These are phyloP conservation scores for Tulasnella sp. DNA, from an alignment of 768 basidiomycete species.

Conservation along the genomic window DNA sequence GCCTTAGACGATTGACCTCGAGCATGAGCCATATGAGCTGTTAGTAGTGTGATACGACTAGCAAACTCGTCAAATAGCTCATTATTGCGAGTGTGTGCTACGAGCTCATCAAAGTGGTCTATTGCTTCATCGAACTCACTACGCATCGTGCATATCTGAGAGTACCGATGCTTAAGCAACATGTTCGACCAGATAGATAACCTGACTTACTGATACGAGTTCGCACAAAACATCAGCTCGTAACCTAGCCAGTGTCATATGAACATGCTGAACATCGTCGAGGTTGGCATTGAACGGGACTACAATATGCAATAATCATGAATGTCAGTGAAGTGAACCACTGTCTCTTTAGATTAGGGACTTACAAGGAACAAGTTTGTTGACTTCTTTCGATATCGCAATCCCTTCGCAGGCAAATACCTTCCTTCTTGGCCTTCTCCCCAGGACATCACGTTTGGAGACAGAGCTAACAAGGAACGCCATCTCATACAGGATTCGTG, in stretches of 20 bases:
- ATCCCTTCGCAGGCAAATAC: constrained; percentile 53
- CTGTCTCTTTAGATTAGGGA: constrained; percentile 8
- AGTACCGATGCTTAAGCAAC: neutral
- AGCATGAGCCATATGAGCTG: constrained; percentile 65
- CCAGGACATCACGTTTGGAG: constrained; percentile 59
- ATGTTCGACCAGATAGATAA: neutral
- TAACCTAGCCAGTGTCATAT: constrained; percentile 41
- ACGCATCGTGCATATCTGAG: constrained; percentile 50
- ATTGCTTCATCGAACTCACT: constrained; percentile 56
- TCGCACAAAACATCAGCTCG: constrained; percentile 64
- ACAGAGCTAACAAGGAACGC: constrained; percentile 54
- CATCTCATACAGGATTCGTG: constrained; percentile 47
- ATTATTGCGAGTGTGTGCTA: constrained; percentile 49
- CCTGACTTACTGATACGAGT: constrained; percentile 41
- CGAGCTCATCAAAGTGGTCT: constrained; percentile 35
- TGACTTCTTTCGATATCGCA: constrained; percentile 28
- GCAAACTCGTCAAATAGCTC: constrained; percentile 44
- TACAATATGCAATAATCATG: constrained; percentile 20
- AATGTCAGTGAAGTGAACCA: neutral
- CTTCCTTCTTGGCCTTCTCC: constrained; percentile 58
- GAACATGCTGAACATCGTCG: constrained; percentile 38
- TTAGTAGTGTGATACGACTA: constrained; percentile 50
- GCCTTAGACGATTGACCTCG: constrained; percentile 42
- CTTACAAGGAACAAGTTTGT: constrained; percentile 32
- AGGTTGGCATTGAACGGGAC: constrained; percentile 44